Evolutionary conservation across 768 basidiomycete genomes (phyloP), one percentile per base, ranked within the genome.

Genomic region (Mycena rebaudengoi): DNA sequence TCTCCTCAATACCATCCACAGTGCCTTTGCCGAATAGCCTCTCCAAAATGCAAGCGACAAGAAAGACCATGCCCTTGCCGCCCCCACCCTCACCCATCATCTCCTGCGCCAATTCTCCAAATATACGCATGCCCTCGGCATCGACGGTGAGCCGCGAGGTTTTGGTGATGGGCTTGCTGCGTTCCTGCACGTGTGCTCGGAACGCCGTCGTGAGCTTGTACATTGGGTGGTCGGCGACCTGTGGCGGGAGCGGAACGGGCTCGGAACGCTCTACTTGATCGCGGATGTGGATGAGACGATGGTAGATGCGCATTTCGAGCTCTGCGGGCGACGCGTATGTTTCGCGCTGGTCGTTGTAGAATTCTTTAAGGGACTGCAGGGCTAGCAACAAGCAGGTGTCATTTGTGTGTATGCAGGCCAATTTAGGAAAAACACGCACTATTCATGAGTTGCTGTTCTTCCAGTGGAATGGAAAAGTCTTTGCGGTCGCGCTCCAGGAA

Each of bases 221-320:
- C 21, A 93, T 87, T 0, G 95, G 91, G 71, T 94, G 84, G 8
- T 81, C 78, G 39, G 86, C 84, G 64, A 98, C 87, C 33, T 85
- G 71, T 2, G 80, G 76, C 1, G 66, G 48, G 25, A 68, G 66
- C 0, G 96, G 90, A 35, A 95, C 88, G 69, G 84, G 88, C 70
- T 89, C 93, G 70, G 83, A 88, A 10, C 87, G 91, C 70, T 92
- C 91, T 65, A 77, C 86, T 70, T 92, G 91, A 74, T 96, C 92
- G 28, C 94, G 89, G 43, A 98, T 91, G 70, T 98, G 95, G 28
- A 93, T 90, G 29, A 99, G 86, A 46, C 96, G 88, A 72, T 96
- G 94, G 77, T 98, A 99, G 1, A 98, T 89, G 30, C 94, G 89
- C 89, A 99, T 98, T 76, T 99, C 97, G 45, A 98, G 85, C 72